These are phyloP conservation scores for Rubia balearica DNA, from an alignment of 305 asterid genomes.

Conservation along the genomic window DNA sequence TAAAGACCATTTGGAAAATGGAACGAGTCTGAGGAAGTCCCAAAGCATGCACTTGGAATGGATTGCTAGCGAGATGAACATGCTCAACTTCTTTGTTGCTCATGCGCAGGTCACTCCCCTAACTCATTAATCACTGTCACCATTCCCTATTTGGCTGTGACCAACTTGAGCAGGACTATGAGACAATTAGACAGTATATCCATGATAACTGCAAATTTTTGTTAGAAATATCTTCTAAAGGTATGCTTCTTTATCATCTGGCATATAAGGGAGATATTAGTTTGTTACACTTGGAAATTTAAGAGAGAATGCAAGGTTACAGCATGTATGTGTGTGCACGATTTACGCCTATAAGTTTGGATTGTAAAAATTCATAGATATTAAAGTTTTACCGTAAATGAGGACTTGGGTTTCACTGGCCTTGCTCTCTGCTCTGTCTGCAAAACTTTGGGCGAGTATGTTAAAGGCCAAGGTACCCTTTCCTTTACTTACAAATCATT, in stretches of 20 bases:
- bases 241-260: conserved; percentile 25
- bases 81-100: conserved; percentile 76
- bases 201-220: conserved; percentile 78
- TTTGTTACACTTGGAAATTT: no score
- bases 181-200: conserved; percentile 50
- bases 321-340: no score
- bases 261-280: no score
- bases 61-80: conserved; percentile 95
- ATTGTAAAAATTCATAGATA: no score
- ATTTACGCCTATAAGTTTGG: no score
- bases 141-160: conserved; percentile 12
- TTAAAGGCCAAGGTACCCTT: conserved; percentile 62
- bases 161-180: conserved; percentile 78
- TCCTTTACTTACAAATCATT: background rate
- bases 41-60: conserved; percentile 95
- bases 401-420: conserved; percentile 27
- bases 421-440: conserved; percentile 92
- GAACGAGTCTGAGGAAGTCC: conserved; percentile 75
- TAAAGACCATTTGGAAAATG: conserved; percentile 52
- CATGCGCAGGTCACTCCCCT: conserved; percentile 60
- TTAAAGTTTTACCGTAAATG: no score
- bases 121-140: background rate
- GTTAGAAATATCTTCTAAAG: conserved; percentile 76
- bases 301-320: no score
- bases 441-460: conserved; percentile 73